These are phyloP conservation scores for Saccharomycopsis babjevae DNA, from an alignment of 805 yeast species.

Conservation along the genomic window DNA sequence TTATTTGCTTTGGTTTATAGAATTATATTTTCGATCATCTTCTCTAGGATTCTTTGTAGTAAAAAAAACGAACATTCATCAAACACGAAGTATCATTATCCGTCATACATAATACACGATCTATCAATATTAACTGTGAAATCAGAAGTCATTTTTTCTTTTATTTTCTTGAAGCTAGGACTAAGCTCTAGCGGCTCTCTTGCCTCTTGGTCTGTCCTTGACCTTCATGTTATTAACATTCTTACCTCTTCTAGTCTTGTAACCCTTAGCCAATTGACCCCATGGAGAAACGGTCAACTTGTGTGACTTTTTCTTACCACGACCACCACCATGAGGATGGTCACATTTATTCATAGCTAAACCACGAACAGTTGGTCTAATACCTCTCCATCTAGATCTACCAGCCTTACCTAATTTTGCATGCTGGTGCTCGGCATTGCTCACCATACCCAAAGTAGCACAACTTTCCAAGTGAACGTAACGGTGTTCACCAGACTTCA, in stretches of 20 bases:
- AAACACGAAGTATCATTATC: no score
- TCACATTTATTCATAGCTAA: slow-evolving; percentile 95
- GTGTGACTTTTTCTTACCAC: slow-evolving; percentile 97
- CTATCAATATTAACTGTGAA: background rate
- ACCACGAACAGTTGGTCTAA: slow-evolving; percentile 94
- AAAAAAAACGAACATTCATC: no score
- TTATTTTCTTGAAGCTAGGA: background rate
- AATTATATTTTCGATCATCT: background rate
- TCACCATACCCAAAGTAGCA: slow-evolving; percentile 89
- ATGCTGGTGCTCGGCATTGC: slow-evolving; percentile 88
- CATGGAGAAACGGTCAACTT: slow-evolving; percentile 91
- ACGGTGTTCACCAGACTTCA: slow-evolving; percentile 91
- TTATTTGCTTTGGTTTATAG: background rate
- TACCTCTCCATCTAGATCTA: slow-evolving; percentile 82
- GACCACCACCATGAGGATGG: slow-evolving; percentile 99
- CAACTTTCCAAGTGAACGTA: slow-evolving; percentile 77
- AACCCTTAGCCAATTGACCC: slow-evolving; percentile 90
- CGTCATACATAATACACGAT: background rate
- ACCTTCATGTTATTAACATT: slow-evolving; percentile 75
- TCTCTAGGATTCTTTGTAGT: background rate
- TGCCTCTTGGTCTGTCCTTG: slow-evolving; percentile 84
- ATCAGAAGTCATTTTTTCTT: background rate
- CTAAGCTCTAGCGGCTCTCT: slow-evolving; percentile 20
- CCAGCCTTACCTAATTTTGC: slow-evolving; percentile 94
- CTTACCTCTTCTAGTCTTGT: slow-evolving; percentile 88